Percentiles rank a stretch among this genome's conserved stretches.
These are phyloP conservation scores for Bothia castanella DNA, from an alignment of 1,284 basidiomycete genomes.

Conservation along the genomic window DNA sequence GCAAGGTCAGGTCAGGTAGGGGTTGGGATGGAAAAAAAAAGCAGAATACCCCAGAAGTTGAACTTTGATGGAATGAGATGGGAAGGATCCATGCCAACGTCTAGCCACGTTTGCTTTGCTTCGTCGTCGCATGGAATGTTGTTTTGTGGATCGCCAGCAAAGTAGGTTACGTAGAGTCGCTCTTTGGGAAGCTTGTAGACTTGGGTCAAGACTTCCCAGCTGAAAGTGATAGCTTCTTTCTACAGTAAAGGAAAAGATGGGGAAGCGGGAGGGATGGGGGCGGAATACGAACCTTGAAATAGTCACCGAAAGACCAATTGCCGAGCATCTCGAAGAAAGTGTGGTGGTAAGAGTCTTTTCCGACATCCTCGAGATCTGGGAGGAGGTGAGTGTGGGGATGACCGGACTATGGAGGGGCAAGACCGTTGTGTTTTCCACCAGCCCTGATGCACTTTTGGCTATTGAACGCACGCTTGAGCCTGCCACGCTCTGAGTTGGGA, in stretches of 20 bases:
- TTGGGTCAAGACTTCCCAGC: slow-evolving; percentile 91
- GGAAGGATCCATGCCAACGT: slow-evolving; percentile 82
- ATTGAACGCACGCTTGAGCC: slow-evolving; percentile 91
- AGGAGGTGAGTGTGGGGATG: slow-evolving; percentile 10
- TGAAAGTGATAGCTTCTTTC: slow-evolving; percentile 90
- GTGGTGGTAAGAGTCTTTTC: slow-evolving; percentile 94
- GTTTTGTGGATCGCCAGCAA: slow-evolving; percentile 86
- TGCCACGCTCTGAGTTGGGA: slow-evolving; percentile 84
- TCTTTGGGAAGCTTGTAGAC: slow-evolving; percentile 89
- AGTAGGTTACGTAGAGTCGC: slow-evolving; percentile 95
- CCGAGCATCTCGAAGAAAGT: slow-evolving; percentile 99
- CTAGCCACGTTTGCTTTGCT: slow-evolving; percentile 83
- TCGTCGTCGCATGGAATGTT: slow-evolving; percentile 90
- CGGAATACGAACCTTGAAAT: slow-evolving; percentile 78
- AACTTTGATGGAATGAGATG: slow-evolving; percentile 95
- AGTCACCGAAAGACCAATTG: slow-evolving; percentile 99
- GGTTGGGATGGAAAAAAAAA: slow-evolving; percentile 61
- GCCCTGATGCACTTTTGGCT: slow-evolving; percentile 97
- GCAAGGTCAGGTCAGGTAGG: slow-evolving; percentile 8
- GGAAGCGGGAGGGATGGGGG: background rate
- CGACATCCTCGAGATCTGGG: slow-evolving; percentile 94
- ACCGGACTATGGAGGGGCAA: background rate
- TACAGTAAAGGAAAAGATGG: slow-evolving; percentile 32
- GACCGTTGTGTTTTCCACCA: slow-evolving; percentile 97
- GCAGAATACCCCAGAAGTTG: slow-evolving; percentile 97